Evolutionary conservation across 805 yeast species (phyloP).

Genomic region (Ogataea ramenticola): DNA sequence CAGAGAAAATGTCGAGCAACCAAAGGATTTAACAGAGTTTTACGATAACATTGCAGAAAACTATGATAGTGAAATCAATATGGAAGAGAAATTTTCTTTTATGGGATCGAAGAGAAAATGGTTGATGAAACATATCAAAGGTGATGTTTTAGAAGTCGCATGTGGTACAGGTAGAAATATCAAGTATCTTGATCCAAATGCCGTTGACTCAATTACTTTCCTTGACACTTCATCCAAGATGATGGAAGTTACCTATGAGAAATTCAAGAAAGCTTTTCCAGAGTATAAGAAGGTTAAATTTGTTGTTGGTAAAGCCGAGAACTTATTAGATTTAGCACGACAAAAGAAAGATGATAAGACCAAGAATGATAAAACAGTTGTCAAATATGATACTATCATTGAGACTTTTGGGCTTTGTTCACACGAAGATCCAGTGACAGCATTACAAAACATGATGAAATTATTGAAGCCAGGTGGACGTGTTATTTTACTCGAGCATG

Average conservation of each 20-base stretch:
- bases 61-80: conserved; percentile 73
- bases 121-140: conserved; percentile 69
- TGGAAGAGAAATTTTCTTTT: conserved; percentile 58
- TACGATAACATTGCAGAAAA: conserved; percentile 72
- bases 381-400: conserved; percentile 82
- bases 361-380: conserved; percentile 13
- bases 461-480: conserved; percentile 86
- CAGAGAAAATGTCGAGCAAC: conserved; percentile 45
- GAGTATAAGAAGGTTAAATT: conserved; percentile 67
- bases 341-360: conserved; percentile 11
- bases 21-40: conserved; percentile 75
- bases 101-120: conserved; percentile 66
- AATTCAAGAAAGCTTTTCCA: conserved; percentile 65
- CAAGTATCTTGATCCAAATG: conserved; percentile 55
- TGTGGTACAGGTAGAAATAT: conserved; percentile 96
- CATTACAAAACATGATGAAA: conserved; percentile 63
- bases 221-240: conserved; percentile 79
- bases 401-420: conserved; percentile 97
- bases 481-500: conserved; percentile 85
- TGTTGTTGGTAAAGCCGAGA: conserved; percentile 87
- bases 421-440: conserved; percentile 85
- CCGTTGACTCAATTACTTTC: conserved; percentile 69
- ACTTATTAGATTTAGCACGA: conserved; percentile 44
- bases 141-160: conserved; percentile 91
- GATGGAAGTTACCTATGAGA: conserved; percentile 73